These are phyloP conservation scores for Aspergillus transmontanensis DNA, from an alignment of 2,329 filamentous ascomycete genomes.

Conservation along the genomic window DNA sequence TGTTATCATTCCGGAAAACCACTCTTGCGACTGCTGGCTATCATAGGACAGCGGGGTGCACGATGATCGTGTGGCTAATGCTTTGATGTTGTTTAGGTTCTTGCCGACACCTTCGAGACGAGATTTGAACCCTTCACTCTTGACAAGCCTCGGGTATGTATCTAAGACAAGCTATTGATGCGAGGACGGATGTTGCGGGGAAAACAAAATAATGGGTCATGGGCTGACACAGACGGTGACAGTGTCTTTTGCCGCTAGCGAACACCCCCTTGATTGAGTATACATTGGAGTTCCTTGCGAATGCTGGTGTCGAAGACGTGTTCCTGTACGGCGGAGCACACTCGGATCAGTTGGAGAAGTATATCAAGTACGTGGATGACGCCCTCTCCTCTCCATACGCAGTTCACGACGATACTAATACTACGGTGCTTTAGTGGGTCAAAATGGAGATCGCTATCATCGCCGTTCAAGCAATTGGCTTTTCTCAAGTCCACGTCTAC, in stretches of 20 bases:
- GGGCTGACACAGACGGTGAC: slow-evolving; percentile 3
- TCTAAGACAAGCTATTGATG: slow-evolving; percentile 10
- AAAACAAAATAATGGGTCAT: not conserved
- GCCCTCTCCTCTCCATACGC: not conserved
- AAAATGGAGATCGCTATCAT: slow-evolving; percentile 71
- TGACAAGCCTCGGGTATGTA: slow-evolving; percentile 78
- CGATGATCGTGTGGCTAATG: slow-evolving; percentile 14
- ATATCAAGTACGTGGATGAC: slow-evolving; percentile 62
- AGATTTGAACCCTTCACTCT: slow-evolving; percentile 87
- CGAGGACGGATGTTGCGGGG: not conserved
- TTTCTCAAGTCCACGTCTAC: slow-evolving; percentile 85
- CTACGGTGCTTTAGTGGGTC: slow-evolving; percentile 56
- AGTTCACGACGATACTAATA: slow-evolving; percentile 7
- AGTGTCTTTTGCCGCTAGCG: slow-evolving; percentile 91
- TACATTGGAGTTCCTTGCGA: slow-evolving; percentile 92
- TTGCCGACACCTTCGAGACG: slow-evolving; percentile 93
- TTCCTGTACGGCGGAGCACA: slow-evolving; percentile 90
- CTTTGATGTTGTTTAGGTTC: slow-evolving; percentile 58
- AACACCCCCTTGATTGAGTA: slow-evolving; percentile 97
- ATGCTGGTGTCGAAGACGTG: slow-evolving; percentile 92
- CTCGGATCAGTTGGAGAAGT: slow-evolving; percentile 81
- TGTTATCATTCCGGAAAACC: slow-evolving; percentile 26
- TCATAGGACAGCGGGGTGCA: not conserved
- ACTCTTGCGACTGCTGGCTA: not conserved
- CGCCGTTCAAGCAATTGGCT: slow-evolving; percentile 78